phyloP scores from a whole-genome alignment of 768 basidiomycete genomes.

The Flagelloscypha sp. region DNA sequence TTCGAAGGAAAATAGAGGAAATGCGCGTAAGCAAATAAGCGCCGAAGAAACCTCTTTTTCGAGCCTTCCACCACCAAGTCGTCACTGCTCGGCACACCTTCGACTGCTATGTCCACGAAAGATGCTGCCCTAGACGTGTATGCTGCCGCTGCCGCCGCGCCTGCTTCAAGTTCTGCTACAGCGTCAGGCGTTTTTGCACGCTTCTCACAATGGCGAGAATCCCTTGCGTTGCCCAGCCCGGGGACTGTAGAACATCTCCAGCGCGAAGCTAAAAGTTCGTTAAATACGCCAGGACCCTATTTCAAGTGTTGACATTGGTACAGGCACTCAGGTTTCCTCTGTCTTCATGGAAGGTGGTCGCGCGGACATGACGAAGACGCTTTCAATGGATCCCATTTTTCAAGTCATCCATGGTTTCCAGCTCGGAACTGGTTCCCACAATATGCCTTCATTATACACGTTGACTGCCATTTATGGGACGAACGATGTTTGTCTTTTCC shows the following conservation, averaged over 20 bases:
- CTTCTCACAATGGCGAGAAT: conserved; percentile 74
- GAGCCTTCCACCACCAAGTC: conserved; percentile 20
- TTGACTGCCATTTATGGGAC: conserved; percentile 92
- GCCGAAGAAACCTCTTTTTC: no score
- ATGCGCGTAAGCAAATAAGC: no score
- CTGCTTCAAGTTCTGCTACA: conserved; percentile 40
- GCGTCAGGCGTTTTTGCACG: conserved; percentile 60
- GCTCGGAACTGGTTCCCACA: conserved; percentile 81
- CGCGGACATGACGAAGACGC: conserved; percentile 89
- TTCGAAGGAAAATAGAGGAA: no score
- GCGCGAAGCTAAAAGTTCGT: conserved; percentile 85
- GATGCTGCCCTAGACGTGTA: conserved; percentile 30
- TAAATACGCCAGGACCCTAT: conserved; percentile 1
- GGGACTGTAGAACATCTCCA: conserved; percentile 88
- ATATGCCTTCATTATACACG: conserved; percentile 81
- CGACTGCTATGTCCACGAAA: conserved; percentile 35
- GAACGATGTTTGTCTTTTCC: conserved; percentile 44
- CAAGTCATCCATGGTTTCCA: conserved; percentile 96
- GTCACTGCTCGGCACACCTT: conserved; percentile 33
- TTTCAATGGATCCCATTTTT: conserved; percentile 92
- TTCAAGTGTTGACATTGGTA: conserved; percentile 1
- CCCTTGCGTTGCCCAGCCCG: conserved; percentile 81
- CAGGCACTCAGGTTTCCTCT: conserved; percentile 88
- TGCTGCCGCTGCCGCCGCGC: conserved; percentile 22
- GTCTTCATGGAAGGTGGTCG: conserved; percentile 96